Conservation (phyloP, 2,329 filamentous ascomycete species). For the Cercospora berteroae region DNA sequence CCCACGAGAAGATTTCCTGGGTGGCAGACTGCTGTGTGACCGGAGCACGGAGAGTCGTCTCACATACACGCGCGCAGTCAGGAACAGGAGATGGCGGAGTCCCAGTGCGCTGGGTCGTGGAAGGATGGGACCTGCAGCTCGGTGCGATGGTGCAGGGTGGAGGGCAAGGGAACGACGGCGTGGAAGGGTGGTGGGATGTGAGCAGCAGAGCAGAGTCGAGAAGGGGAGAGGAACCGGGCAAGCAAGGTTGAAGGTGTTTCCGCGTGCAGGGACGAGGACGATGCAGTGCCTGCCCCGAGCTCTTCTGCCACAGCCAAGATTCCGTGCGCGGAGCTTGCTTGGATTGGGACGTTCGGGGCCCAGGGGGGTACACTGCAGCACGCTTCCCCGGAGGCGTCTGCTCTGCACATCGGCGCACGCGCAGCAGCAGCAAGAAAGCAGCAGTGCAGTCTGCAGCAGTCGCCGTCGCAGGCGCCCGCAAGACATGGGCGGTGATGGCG, state of each 20-base stretch:
- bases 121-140: neutral
- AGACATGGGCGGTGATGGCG: constrained; percentile 1
- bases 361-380: neutral
- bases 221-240: neutral
- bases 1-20: neutral
- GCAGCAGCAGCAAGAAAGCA: neutral
- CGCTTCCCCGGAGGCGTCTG: neutral
- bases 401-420: neutral
- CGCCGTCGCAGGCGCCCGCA: neutral
- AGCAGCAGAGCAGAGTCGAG: neutral
- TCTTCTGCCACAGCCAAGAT: neutral
- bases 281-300: neutral
- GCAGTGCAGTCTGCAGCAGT: neutral
- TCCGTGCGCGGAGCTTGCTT: neutral
- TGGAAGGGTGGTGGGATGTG: neutral
- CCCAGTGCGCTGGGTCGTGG: neutral
- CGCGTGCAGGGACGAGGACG: neutral
- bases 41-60: neutral
- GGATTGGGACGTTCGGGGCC: neutral
- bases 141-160: neutral
- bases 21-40: neutral
- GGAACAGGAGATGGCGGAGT: neutral
- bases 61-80: neutral
- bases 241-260: neutral
- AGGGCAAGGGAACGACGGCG: neutral